Evolutionary conservation across 345 rosid genomes (phyloP).

Genomic region (Aquilaria yunnanensis): DNA sequence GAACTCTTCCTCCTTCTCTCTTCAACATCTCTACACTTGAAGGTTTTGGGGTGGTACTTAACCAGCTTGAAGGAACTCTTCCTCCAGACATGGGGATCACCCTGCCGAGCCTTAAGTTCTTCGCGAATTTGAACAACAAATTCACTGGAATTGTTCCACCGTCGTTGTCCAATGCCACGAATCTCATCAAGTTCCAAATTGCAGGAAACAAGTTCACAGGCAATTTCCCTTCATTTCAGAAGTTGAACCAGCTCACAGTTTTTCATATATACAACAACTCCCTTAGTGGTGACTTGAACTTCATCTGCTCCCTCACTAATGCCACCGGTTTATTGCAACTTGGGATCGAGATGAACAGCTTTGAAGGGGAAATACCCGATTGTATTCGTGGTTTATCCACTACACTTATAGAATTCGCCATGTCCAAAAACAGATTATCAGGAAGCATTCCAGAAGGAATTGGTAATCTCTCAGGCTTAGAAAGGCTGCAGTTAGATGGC

Average conservation of each 20-base stretch:
- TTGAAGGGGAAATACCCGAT: not conserved
- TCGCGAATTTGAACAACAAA: not conserved
- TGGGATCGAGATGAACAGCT: not conserved
- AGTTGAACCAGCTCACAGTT: not conserved
- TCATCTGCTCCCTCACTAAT: not conserved
- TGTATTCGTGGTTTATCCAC: not conserved
- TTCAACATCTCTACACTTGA: constrained; percentile 7
- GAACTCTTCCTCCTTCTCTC: constrained; percentile 7
- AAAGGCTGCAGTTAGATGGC: not conserved
- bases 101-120: not conserved
- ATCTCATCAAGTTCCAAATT: not conserved
- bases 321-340: not conserved
- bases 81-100: not conserved
- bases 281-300: constrained; percentile 10
- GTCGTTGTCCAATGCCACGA: constrained; percentile 9
- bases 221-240: constrained; percentile 1
- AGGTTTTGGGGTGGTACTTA: not conserved
- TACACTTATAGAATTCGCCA: not conserved
- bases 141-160: constrained; percentile 1
- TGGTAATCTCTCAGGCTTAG: constrained; percentile 4
- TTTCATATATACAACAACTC: fast-evolving
- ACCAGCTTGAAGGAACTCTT: constrained; percentile 5
- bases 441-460: constrained; percentile 4
- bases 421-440: not conserved
- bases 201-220: not conserved